Conservation (phyloP, 208 protist genomes). For the Trypanosoma mega region DNA sequence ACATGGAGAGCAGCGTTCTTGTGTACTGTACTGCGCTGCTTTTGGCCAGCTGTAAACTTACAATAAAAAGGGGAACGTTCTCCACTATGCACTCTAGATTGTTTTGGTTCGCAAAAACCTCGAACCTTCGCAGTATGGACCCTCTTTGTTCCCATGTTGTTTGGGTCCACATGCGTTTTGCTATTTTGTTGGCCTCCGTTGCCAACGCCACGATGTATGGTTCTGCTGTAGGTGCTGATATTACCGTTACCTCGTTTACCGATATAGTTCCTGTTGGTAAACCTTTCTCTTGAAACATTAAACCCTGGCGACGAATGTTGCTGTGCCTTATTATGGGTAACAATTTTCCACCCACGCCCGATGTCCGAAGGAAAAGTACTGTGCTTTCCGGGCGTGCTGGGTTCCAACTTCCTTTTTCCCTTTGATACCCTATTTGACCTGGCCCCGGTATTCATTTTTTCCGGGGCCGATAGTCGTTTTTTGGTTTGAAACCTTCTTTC, state of each 20-base stretch:
- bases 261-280: not conserved
- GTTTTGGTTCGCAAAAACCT: not conserved
- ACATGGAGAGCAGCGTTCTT: not conserved
- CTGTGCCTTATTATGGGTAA: not conserved
- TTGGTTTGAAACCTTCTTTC: not conserved
- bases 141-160: not conserved
- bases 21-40: not conserved
- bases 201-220: not conserved
- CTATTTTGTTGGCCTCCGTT: not conserved
- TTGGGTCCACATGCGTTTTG: not conserved
- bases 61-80: not conserved
- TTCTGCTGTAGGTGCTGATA: not conserved
- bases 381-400: not conserved
- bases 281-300: not conserved
- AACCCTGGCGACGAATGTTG: not conserved
- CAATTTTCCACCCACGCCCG: not conserved
- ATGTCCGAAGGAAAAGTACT: too few species aligned
- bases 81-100: not conserved
- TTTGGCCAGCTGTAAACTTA: not conserved
- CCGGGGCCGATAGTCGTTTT: not conserved
- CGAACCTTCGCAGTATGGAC: not conserved
- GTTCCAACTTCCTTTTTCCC: not conserved
- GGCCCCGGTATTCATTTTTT: not conserved
- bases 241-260: not conserved
- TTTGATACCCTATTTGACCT: not conserved